Base-by-base conservation (phyloP, 2,329 filamentous ascomycete genomes). In the Tympanopsis confertula region DNA sequence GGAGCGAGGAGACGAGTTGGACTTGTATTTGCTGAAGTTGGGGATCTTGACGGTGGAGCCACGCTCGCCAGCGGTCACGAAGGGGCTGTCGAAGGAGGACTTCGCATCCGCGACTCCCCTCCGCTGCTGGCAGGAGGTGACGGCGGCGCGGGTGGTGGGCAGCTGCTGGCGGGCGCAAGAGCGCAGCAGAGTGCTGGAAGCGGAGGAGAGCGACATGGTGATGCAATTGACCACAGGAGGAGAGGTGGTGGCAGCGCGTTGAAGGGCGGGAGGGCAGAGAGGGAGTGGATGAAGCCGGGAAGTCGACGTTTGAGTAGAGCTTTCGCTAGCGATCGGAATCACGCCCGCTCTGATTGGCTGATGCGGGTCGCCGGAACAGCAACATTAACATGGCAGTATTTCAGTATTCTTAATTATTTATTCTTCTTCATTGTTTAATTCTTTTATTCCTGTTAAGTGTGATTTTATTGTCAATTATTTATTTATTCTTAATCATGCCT, bases 1-100 rank as follows among this genome's bases (percentile, higher is more conserved):
- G 45, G 65, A 59, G 36, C 64, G 63, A 55, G 76, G 68, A 45
- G 63, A 61, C 42, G 58, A 58, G 47, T 65, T 68, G 54, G 65
- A 70, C 55, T 65, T 63, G 62, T 82, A 82, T 52, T 75, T 72
- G 55, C 64, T 68, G 59, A 79, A 82, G 54, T 67, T 71, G 39
- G 78, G 78, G 53, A 82, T 73, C 56, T 71, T 71, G 50, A 71
- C 68, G 39, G 30, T 33, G 12, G 30, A 33, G 12, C 17, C 12
- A n/a, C n/a, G n/a, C 30, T 33, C 15, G 15, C 7, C 7, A 15
- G 30, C 12, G 30, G 12, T 10, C 7, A 10, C 30, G 30, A 33
- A 33, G 15, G 30, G 30, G 30, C 30, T 33, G 30, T 33, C 30
- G 30, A 33, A 33, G 10, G 30, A 33, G 10, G 30, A 33, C 10